These are phyloP conservation scores for Fraxinus dipetala DNA, from an alignment of 305 asterid genomes.

Conservation along the genomic window DNA sequence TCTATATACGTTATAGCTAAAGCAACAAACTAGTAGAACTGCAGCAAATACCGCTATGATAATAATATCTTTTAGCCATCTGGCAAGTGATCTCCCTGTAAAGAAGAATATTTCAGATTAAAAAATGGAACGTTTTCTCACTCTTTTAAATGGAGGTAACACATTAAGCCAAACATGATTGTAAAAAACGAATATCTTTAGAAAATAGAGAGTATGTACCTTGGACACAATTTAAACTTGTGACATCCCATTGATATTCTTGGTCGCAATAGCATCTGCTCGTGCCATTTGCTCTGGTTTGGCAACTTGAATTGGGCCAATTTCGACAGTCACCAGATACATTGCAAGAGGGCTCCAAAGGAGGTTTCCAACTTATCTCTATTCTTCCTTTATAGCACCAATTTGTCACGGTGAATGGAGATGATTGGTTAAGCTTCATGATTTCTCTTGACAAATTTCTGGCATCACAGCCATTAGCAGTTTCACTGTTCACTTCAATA, in stretches of 20 bases:
- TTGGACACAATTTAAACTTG: conserved; percentile 13
- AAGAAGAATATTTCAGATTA: background rate
- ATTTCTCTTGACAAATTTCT: background rate
- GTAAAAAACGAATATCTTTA: background rate
- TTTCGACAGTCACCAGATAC: conserved; percentile 8
- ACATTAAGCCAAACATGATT: background rate
- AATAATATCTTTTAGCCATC: background rate
- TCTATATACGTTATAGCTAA: conserved; percentile 21
- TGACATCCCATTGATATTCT: conserved; percentile 23
- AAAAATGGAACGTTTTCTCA: background rate
- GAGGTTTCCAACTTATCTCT: conserved; percentile 23
- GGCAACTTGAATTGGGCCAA: conserved; percentile 30
- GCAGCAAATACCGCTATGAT: conserved; percentile 21
- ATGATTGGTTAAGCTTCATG: conserved; percentile 15
- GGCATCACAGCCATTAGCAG: conserved; percentile 8
- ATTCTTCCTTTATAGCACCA: conserved; percentile 18
- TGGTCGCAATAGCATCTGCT: conserved; percentile 28
- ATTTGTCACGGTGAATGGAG: conserved; percentile 16
- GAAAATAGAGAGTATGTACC: conserved; percentile 1
- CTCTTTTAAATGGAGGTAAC: background rate
- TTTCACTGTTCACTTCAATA: background rate
- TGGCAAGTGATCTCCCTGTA: background rate
- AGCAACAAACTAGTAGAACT: conserved; percentile 21
- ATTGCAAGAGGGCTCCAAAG: conserved; percentile 28
- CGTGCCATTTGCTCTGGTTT: background rate